Evolutionary conservation across 179 eudicot genomes (phyloP), one percentile per base, ranked within the genome.

Genomic region (Spergularia azorica): DNA sequence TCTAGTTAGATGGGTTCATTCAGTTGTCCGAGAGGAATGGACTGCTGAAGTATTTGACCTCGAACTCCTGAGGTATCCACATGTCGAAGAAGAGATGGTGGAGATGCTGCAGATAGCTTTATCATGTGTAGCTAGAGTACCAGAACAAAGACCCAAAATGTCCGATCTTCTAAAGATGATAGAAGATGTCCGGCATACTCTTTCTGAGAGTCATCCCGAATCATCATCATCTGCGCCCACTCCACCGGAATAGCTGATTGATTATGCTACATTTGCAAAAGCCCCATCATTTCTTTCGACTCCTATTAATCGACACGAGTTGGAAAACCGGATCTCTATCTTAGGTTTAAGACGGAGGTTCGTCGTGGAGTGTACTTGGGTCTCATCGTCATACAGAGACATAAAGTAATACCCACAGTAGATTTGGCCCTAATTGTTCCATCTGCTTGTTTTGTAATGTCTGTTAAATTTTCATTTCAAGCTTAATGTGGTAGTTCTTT

Each of bases 1-100:
- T 74, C 74, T 92, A 76, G 95, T 90, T 3, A 84, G 97, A 72
- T 92, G 97, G 97, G 97, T 92, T 63, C 93, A 92, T 48, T 92
- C 97, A 2, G 95, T 92, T 9, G 97, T 90, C 5, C 81, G 91
- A 55, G 95, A 91, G 69, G 95, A 91, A 68, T 91, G 96, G 96
- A 91, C 93, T 1, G 93, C 90, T 0, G 97, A 92, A 74, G 97
- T 92, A 60, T 92, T 92, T 51, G 97, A 92, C 56, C 73, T 92
- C 3, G 97, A 92, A 72, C 83, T 92, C 36, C 62, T 92, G 82
- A 90, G 87, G 88, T 83, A 79, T 74, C 86, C 91, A 9, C 85
- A 89, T 15, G 88, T 89, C 14, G 97, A 92, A 80, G 97, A 92
- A 75, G 97, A 92, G 76, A 83, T 92, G 90, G 93, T 92, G 61